Evolutionary conservation across 176 grass and related monocot species (phyloP), one percentile per base, ranked within the genome.

Genomic region (Eleusine indica): DNA sequence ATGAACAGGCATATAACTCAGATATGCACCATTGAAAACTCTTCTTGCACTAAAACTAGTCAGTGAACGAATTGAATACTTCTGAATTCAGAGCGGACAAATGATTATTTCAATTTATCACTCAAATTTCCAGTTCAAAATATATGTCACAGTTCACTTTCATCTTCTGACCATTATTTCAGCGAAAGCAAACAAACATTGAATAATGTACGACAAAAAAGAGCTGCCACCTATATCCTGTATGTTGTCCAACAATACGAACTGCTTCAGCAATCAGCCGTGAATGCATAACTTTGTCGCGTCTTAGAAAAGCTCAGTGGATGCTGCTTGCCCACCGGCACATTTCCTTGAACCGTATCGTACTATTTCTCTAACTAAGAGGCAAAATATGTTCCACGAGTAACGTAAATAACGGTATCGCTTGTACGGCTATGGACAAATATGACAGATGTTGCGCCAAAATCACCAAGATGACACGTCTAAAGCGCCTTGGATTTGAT

Each of bases 131-230:
- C 28, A 46, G 14, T 70, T 72, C 47, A 49, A 9, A 52, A 53
- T 15, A 76, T 32, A 10, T 39, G 17, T 66, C 30, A 32, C 39
- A 13, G 48, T 30, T 76, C n/a, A 12, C 0, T 53, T 18, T 39
- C 1, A 28, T 39, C 30, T 68, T 22, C 8, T 52, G 68, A 49
- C 0, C 10, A 73, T 43, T 66, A 54, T 9, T 25, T 76, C 57
- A 56, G 25, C 25, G 32, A 71, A 81, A 81, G 43, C 7, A 67
- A 51, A 69, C 21, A 84, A 63, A 13, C 14, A 63, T 53, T 54
- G 12, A 16, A 37, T 53, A 38, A 65, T 64, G 60, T 66, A 28
- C 1, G 48, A 76, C 19, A 7, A 16, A 47, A 28, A 21, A 6
- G 2, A 29, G 6, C 41, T 51, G 15, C 19, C 38, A 28, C 28